Base-by-base conservation (phyloP, 108 stramenopile genomes). In the Parietichytrium sp. region DNA sequence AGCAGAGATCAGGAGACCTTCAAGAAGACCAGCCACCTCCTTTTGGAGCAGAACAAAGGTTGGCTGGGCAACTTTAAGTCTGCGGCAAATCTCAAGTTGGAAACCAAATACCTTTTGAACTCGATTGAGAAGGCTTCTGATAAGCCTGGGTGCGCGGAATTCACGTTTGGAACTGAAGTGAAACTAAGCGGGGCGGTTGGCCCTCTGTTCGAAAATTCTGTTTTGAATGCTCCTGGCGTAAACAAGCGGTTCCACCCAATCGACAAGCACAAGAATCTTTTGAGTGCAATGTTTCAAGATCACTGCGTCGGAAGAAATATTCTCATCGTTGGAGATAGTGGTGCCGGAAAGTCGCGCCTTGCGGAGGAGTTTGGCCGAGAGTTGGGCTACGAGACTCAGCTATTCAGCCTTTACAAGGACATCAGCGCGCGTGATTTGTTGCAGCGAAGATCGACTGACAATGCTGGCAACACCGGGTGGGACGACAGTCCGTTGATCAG, bases 351-450 rank as follows among this genome's bases (percentile, higher is more conserved):
- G 82, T 88, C 89, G 29, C 80, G 81, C 1, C 30, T 93, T 27
- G 90, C 91, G 3, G 51, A 53, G 51, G 51, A 87, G 36, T 84
- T 89, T 84, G 90, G 88, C 3, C 45, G 79, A 33, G 49, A 80
- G 15, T 49, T 87, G 29, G 92, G 90, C n/a, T 90, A 88, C 52
- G 79, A 84, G 3, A 36, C 85, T 23, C 78, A 91, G 51, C 55
- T 93, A 33, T 88, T 93, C 52, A 83, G 83, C 30, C 51, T 96
- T 3, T 88, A 92, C 77, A 78, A 85, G 48, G 96, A 96, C 49
- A 86, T 95, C 84, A 90, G 86, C 12, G 81, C 85, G 10, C 89
- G 93, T 26, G 94, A 96, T 86, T 87, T 95, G 49, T 82, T 94
- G 15, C 86, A 88, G 78, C 48, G 82, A 16, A 38, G 82, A 3